Percentiles rank a stretch among this genome's conserved stretches.
phyloP scores from a whole-genome alignment of 2,329 filamentous ascomycete genomes.

The Nakataea oryzae region DNA sequence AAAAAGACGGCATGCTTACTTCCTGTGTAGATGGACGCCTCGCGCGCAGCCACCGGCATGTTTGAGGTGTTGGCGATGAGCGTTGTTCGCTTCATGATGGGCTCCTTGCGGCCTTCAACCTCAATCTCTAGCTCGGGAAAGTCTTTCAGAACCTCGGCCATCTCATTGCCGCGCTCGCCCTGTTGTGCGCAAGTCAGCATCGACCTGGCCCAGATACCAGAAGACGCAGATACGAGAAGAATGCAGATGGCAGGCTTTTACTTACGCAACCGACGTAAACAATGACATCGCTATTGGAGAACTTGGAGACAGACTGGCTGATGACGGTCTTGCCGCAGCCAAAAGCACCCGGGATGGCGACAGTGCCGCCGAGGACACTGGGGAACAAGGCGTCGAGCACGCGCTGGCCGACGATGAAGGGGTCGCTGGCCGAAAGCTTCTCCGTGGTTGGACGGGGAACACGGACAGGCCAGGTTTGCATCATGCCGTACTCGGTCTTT shows the following conservation, averaged over 20 bases:
- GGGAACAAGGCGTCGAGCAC: slow-evolving; percentile 95
- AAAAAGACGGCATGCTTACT: slow-evolving; percentile 44
- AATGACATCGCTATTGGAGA: slow-evolving; percentile 98
- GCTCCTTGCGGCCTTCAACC: slow-evolving; percentile 86
- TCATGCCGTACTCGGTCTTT: slow-evolving; percentile 92
- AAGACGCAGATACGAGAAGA: background rate
- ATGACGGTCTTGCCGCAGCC: slow-evolving; percentile 99
- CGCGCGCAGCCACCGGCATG: slow-evolving; percentile 97
- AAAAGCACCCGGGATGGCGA: slow-evolving; percentile 96
- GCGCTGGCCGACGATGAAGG: slow-evolving; percentile 93
- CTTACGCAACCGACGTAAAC: slow-evolving; percentile 74
- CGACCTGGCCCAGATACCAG: background rate
- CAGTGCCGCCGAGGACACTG: slow-evolving; percentile 90
- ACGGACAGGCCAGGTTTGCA: slow-evolving; percentile 97
- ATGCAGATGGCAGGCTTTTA: slow-evolving; percentile 14
- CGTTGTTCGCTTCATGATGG: slow-evolving; percentile 99
- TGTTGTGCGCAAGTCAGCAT: background rate
- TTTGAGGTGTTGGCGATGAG: slow-evolving; percentile 99
- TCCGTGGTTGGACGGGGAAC: slow-evolving; percentile 87
- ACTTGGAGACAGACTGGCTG: slow-evolving; percentile 96
- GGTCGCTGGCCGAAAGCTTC: slow-evolving; percentile 79
- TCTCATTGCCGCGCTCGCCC: slow-evolving; percentile 90
- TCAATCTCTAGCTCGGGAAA: slow-evolving; percentile 97
- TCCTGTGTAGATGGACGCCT: slow-evolving; percentile 96
- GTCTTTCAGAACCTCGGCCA: slow-evolving; percentile 99